Conservation (phyloP, 768 basidiomycete genomes). For the Lactarius hengduanensis region DNA sequence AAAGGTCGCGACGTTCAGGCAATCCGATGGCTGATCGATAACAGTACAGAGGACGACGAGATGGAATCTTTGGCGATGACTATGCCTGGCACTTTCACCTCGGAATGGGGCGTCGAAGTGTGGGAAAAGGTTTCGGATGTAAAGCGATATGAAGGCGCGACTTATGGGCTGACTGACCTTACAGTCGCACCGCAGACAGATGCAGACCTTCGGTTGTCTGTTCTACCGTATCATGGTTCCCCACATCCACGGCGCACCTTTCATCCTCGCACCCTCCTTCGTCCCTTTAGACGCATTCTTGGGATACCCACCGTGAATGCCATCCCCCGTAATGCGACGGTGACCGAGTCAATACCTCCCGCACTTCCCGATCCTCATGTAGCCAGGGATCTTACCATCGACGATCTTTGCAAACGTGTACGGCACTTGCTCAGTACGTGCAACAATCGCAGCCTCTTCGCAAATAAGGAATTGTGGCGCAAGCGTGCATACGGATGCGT, state of each 20-base stretch:
- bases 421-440: no score
- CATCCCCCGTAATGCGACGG: constrained; percentile 2
- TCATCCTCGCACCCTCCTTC: neutral
- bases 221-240: neutral
- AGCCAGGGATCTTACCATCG: no score
- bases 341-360: neutral
- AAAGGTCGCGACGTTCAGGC: no score
- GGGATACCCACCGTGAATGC: no score
- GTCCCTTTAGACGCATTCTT: neutral
- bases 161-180: neutral
- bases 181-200: neutral
- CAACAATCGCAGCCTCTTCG: no score
- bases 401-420: no score
- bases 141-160: neutral
- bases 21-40: no score
- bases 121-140: neutral
- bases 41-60: no score
- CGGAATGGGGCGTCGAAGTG: constrained; percentile 16
- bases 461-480: no score
- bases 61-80: no score
- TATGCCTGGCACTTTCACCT: constrained; percentile 20
- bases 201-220: neutral
- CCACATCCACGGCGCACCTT: neutral
- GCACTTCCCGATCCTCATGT: neutral
- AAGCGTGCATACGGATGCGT: no score